Base-by-base conservation (phyloP, 2,329 filamentous ascomycete genomes). In the Helminthosporium solani region DNA sequence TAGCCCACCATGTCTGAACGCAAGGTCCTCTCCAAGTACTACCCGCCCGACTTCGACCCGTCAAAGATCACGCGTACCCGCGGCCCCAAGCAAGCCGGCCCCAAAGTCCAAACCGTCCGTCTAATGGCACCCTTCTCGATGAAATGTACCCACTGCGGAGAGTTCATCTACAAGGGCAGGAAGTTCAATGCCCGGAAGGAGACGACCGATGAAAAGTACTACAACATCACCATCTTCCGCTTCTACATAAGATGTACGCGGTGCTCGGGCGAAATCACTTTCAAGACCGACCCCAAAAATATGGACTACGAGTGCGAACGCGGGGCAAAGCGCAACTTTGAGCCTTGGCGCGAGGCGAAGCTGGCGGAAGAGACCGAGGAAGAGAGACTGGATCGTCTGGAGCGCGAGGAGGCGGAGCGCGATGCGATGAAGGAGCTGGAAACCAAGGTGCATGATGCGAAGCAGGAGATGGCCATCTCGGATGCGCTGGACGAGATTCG, bases 101-200 rank as follows among this genome's bases (percentile, higher is more conserved):
- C 89, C 0, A 89, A 89, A 58, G 80, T 90, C 7, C 89, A 95
- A 63, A 90, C 86, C 0, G 90, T 97, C 42, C 86, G 91, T 35
- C 78, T 97, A 27, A 96, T 96, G 90, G 86, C 88, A 0, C 89
- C 90, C 3, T 94, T 91, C 72, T 83, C 80, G 41, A 89, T 91
- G 84, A 85, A 85, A 64, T 91, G 88, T 68, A 83, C 71, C 11
- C 72, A 74, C 23, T 84, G 81, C 58, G 82, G 82, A 61, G 87
- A 94, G 71, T 95, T 86, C 74, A 92, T 95, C 60, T 90, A 92
- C 76, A 48, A 90, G 60, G 91, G 91, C 0, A 83, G 91, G 50
- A 97, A 96, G 64, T 97, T 97, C 79, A 97, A 97, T 73, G 87
- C 90, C 2, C 81, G 89, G 28, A 99, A 99, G 66, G 90, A 96